Percentiles rank a stretch among this genome's conserved stretches.
phyloP scores from a whole-genome alignment of 306 rosid genomes.

The Hylodesmum podocarpum region DNA sequence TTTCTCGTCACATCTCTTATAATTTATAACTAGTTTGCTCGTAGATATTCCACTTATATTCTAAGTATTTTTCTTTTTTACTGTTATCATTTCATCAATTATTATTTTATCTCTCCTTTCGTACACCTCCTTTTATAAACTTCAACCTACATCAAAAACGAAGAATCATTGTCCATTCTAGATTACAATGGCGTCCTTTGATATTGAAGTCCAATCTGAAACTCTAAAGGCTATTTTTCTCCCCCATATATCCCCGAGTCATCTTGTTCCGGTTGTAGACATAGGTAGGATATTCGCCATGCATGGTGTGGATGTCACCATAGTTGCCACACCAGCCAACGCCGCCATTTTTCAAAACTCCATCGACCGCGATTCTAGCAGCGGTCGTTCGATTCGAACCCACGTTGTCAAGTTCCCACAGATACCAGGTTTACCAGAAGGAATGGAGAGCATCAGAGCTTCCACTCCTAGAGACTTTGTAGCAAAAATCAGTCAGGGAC shows the following conservation, averaged over 20 bases:
- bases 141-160: no score
- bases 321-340: not conserved
- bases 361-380: not conserved
- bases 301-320: not conserved
- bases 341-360: not conserved
- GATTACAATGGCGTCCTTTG: not conserved
- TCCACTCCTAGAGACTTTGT: not conserved
- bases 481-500: not conserved
- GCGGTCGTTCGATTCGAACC: not conserved
- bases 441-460: not conserved
- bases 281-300: not conserved
- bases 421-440: not conserved
- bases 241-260: not conserved
- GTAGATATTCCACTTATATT: no score
- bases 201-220: not conserved
- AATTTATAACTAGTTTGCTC: no score
- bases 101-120: no score
- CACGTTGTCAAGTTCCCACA: not conserved
- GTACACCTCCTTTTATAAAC: no score
- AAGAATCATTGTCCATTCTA: no score
- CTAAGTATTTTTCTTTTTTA: no score
- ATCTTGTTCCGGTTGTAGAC: not conserved
- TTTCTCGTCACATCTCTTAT: no score
- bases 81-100: no score
- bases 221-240: not conserved